These are phyloP conservation scores for Glycine tomentella DNA, from an alignment of 306 rosid species.

Conservation along the genomic window DNA sequence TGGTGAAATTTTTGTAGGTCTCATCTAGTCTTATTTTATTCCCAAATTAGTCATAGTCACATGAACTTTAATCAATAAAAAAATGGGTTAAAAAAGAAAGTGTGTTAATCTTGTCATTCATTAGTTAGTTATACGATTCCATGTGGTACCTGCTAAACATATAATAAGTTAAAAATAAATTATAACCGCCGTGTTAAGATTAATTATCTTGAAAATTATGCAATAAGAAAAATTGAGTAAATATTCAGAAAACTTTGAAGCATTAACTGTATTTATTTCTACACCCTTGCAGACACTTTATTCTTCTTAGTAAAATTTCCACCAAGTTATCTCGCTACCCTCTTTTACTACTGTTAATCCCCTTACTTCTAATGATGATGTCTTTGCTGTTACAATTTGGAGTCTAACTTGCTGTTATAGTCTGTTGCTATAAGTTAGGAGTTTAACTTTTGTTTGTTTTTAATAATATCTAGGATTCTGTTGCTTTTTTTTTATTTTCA, in stretches of 20 bases:
- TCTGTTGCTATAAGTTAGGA: no score
- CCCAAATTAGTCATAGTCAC: neutral
- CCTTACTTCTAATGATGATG: neutral
- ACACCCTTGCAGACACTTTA: conserved; percentile 8
- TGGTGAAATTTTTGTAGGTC: no score
- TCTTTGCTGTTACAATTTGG: no score
- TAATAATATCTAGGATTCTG: no score
- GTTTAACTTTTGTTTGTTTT: no score
- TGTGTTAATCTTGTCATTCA: neutral
- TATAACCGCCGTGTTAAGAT: no score
- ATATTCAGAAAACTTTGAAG: no score
- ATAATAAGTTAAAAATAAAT: neutral
- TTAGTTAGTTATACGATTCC: neutral
- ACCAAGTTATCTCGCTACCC: neutral
- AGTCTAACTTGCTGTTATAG: no score
- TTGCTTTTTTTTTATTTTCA: no score
- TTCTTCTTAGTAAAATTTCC: neutral
- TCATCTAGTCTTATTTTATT: neutral
- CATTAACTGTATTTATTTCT: neutral
- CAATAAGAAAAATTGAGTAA: no score
- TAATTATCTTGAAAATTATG: no score
- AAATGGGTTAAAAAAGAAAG: no score
- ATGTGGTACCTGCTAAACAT: neutral
- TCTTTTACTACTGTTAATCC: neutral
- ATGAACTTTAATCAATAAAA: neutral